Evolutionary conservation across 2,329 filamentous ascomycete species (phyloP).

Genomic region (Nemania diffusa): DNA sequence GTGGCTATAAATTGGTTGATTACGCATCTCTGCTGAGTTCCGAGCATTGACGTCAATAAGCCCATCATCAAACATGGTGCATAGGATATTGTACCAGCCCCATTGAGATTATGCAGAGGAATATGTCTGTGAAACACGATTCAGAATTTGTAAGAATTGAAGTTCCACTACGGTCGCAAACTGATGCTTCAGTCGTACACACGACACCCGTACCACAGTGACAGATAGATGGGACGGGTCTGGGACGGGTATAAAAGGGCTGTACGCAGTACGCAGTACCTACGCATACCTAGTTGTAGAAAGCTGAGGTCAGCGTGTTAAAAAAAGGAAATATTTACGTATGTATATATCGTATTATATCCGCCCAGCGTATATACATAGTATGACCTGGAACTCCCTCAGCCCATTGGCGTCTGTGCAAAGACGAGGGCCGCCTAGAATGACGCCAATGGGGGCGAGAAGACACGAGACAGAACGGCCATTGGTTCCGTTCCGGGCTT

Average conservation of each 20-base stretch:
- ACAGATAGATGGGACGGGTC: not conserved
- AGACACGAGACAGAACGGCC: constrained; percentile 4
- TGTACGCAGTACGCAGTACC: no score
- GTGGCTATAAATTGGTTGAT: not conserved
- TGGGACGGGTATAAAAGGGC: not conserved
- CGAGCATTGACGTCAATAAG: constrained; percentile 2
- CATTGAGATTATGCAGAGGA: constrained; percentile 19
- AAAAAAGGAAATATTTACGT: not conserved
- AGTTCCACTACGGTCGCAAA: constrained; percentile 15
- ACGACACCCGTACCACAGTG: not conserved
- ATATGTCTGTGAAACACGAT: constrained; percentile 1
- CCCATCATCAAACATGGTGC: constrained; percentile 20
- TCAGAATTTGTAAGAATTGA: constrained; percentile 12
- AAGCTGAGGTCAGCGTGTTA: constrained; percentile 30
- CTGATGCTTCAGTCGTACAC: constrained; percentile 1
- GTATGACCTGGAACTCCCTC: constrained; percentile 3
- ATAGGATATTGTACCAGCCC: constrained; percentile 29
- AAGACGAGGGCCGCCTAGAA: constrained; percentile 8
- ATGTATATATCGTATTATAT: no score
- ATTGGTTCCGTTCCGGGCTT: constrained; percentile 23
- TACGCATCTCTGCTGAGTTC: not conserved
- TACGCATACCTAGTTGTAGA: no score
- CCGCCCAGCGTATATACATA: no score
- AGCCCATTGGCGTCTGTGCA: constrained; percentile 16
- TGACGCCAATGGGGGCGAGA: constrained; percentile 27